These are phyloP conservation scores for Globisporangium nagaii DNA, from an alignment of 352 stramenopile species.

Conservation along the genomic window DNA sequence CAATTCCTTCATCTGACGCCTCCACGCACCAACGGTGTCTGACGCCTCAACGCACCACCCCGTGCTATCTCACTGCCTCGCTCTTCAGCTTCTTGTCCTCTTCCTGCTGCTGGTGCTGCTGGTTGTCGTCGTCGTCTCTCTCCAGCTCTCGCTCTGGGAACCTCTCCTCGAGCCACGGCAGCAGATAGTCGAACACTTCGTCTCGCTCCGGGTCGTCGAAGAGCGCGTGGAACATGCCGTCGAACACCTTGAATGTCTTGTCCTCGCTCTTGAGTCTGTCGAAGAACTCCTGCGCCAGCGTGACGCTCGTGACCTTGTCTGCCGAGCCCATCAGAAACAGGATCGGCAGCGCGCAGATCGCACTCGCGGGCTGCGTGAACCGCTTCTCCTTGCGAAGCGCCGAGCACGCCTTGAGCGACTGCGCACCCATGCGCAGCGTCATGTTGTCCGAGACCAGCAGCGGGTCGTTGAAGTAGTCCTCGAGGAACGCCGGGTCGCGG, in stretches of 20 bases:
- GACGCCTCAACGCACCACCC: background rate
- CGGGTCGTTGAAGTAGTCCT: constrained; percentile 10
- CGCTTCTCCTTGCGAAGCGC: constrained; percentile 19
- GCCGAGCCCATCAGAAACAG: constrained; percentile 34
- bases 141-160: constrained; percentile 16
- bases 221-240: constrained; percentile 43
- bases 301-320: constrained; percentile 43
- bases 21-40: too few relatives aligned
- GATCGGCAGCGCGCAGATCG: constrained; percentile 18
- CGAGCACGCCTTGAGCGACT: constrained; percentile 29
- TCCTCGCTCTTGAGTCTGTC: constrained; percentile 22
- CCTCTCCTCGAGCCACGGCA: constrained; percentile 34
- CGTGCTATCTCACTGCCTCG: background rate
- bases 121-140: too few relatives aligned
- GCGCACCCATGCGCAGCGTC: constrained; percentile 25
- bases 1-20: too few relatives aligned
- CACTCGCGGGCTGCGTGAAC: constrained; percentile 19
- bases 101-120: background rate
- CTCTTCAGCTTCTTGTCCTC: background rate
- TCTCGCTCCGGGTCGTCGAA: constrained; percentile 58
- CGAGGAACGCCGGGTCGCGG: constrained; percentile 19
- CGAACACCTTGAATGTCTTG: constrained; percentile 53
- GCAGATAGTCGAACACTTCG: constrained; percentile 28
- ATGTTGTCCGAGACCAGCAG: constrained; percentile 17
- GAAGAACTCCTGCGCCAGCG: constrained; percentile 34